Evolutionary conservation across 352 stramenopile species (phyloP), one percentile per base, ranked within the genome.

Genomic region (Blastocystis sp.): DNA sequence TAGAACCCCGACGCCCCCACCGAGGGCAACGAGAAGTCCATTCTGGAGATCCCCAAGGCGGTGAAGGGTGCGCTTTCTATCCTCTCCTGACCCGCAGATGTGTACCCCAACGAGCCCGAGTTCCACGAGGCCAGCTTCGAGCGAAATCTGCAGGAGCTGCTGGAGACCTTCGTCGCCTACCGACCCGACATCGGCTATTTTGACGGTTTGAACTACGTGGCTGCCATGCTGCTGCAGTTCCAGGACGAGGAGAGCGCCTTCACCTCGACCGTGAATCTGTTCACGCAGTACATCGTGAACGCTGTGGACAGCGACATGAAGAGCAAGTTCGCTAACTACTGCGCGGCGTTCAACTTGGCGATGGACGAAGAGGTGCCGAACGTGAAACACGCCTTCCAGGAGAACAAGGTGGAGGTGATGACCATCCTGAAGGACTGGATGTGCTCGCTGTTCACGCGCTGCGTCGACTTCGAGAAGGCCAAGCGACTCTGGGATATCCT

Each of bases 401-500:
- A 84, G 3, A 69, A 64, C n/a, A 45, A 84, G n/a, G 56, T 84
- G 34, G 73, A 84, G 20, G 26, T 41, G 23, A 20, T 26, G 53
- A 55, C 68, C 6, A 63, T 84, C 20, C 23, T 84, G 23, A 59
- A 61, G 20, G 73, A 84, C n/a, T 84, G 73, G 73, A 84, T 68
- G 20, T 63, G 53, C 73, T 84, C 73, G 15, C 73, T 84, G 20
- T 84, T 84, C 50, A 84, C 73, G 54, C 73, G 53, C 34, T 84
- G 73, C 56, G 73, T 84, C 9, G 53, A 66, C 73, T 88, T 76
- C 47, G 77, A 88, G 55, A 76, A 79, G 41, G 66, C 77, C 5
- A 88, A 88, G 43, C 39, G 77, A 26, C 37, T 88, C 20, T 88
- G 77, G 77, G 77, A 88, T 77, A 88, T 88, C 23, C 50, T 79